Base-by-base conservation (phyloP, 129 eudicot species). In the Daucus carota region DNA sequence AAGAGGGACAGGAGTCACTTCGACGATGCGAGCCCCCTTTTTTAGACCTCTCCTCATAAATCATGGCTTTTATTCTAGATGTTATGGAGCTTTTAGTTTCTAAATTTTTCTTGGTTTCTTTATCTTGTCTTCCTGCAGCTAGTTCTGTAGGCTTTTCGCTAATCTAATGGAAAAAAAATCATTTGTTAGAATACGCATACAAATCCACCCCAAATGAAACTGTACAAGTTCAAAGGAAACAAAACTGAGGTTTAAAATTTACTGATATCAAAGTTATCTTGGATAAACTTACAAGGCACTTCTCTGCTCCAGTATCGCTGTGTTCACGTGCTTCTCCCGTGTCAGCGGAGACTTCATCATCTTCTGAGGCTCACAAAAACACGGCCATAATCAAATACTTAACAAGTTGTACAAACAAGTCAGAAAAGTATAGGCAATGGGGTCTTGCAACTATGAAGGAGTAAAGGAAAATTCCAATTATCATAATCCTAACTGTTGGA, bases 1-100 rank as follows among this genome's bases (percentile, higher is more conserved):
- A 78, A 2, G 60, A 18, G 1, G 98, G 96, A 71, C 75, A 84
- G 18, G 96, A 80, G 17, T 84, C 76, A 43, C 88, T 83, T 76
- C 98, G 81, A 5, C 81, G 86, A 80, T 87, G 88, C 26, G 81
- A 78, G 22, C 87, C 85, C 78, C 72, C 86, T 80, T 88, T 82
- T 74, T 86, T 90, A 1, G 78, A 79, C 84, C 81, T 75, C 75
- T 93, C 97, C 9, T 81, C 84, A 2, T 84, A 50, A 46, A 91
- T 80, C 76, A 81, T 24, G 42, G 96, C 79, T 83, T 80, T 86
- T 69, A 94, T 84, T 77, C 88, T 76, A 65, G 86, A 83, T 72
- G 69, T 89, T 79, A 86, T 79, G 9, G 98, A 89, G 84, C 81
- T 63, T 81, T 89, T 92, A 11, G 79, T 73, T 45, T 73, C 46